Percentiles rank a stretch among this genome's conserved stretches.
Evolutionary conservation across 441 rosid genomes (phyloP).

Genomic region (Viola pubescens): DNA sequence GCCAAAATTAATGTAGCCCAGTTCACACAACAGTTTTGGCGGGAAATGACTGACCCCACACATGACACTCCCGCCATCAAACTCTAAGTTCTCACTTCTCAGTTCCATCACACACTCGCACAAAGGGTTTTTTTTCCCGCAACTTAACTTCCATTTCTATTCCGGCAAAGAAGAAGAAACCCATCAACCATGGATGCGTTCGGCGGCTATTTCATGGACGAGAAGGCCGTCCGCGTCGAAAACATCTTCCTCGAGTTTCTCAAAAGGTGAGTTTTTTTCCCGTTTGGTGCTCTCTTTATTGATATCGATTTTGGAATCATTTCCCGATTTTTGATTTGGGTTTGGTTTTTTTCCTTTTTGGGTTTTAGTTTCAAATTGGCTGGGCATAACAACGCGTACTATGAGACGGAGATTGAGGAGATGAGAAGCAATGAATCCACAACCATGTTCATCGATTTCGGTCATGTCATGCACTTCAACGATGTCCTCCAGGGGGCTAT

Average conservation of each 20-base stretch:
- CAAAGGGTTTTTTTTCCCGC: not conserved
- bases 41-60: conserved; percentile 19
- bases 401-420: conserved; percentile 68
- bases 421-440: conserved; percentile 66
- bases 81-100: not conserved
- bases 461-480: conserved; percentile 74
- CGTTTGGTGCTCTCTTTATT: not conserved
- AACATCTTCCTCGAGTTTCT: conserved; percentile 80
- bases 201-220: conserved; percentile 64
- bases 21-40: conserved; percentile 22
- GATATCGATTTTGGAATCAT: too few species aligned
- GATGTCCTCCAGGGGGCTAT: conserved; percentile 81
- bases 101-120: not conserved
- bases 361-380: conserved; percentile 48
- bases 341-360: not conserved
- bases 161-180: not conserved
- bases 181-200: conserved; percentile 54
- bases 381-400: conserved; percentile 37
- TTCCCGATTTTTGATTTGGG: too few species aligned
- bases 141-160: not conserved
- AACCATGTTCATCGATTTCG: conserved; percentile 83
- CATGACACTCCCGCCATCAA: conserved; percentile 25
- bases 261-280: conserved; percentile 37
- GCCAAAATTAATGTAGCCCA: too few species aligned
- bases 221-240: conserved; percentile 82